A percentile compares a stretch with the other conserved stretches of the same genome.
Evolutionary conservation across 2,329 filamentous ascomycete species (phyloP).

Genomic region (Venturia nashicola): DNA sequence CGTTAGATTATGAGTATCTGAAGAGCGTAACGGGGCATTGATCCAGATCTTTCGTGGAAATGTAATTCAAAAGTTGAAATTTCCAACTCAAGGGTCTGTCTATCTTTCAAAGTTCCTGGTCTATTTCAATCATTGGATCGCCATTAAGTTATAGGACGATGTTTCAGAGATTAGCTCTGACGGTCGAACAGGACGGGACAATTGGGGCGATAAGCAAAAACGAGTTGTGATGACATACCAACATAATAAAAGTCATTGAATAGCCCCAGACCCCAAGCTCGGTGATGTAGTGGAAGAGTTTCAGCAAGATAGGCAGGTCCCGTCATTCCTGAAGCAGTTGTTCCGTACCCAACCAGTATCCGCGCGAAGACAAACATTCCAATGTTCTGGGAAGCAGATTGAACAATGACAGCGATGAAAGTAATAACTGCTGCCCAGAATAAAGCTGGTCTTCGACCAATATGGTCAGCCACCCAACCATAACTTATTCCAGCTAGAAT

Average conservation of each 20-base stretch:
- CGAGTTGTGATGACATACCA: neutral
- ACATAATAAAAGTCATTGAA: constrained; percentile 26
- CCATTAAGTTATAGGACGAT: no score
- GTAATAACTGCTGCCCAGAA: constrained; percentile 30
- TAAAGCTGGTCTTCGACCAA: constrained; percentile 33
- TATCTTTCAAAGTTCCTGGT: no score
- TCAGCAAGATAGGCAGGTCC: constrained; percentile 38
- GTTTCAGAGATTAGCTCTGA: no score
- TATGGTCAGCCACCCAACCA: constrained; percentile 29
- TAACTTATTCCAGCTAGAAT: constrained; percentile 33
- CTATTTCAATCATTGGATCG: no score
- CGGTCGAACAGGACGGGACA: no score
- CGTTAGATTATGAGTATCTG: neutral
- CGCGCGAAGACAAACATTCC: constrained; percentile 39
- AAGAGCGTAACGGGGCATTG: no score
- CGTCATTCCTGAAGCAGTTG: constrained; percentile 29
- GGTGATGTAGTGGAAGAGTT: constrained; percentile 32
- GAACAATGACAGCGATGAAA: constrained; percentile 33
- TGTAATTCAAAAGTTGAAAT: no score
- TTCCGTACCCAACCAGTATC: constrained; percentile 37
- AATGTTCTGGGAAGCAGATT: constrained; percentile 37
- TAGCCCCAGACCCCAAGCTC: constrained; percentile 32
- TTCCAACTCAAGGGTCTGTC: no score
- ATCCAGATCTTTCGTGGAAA: no score
- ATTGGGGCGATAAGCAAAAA: no score